These are phyloP conservation scores for Neospermospora avenae DNA, from an alignment of 2,329 filamentous ascomycete genomes.

Conservation along the genomic window DNA sequence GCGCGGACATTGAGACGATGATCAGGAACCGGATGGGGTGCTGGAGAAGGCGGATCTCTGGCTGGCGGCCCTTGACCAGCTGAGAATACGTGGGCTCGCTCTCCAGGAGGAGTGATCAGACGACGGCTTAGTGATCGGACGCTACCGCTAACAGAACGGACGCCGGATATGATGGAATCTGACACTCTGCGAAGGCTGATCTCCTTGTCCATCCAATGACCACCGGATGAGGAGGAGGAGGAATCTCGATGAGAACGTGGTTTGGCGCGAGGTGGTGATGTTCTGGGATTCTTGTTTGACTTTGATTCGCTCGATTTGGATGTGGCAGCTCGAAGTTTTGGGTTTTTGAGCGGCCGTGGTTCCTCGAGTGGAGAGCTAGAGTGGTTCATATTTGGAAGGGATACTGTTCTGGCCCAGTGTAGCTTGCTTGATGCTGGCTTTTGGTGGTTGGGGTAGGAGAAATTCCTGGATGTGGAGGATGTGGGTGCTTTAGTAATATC, in stretches of 20 bases:
- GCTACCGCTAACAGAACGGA: neutral
- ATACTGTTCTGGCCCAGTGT: neutral
- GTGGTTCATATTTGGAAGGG: neutral
- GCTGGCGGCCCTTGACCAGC: neutral
- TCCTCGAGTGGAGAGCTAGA: neutral
- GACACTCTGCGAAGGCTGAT: neutral
- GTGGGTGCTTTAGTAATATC: constrained; percentile 40
- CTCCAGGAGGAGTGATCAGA: neutral
- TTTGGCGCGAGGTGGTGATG: neutral
- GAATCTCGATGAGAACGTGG: neutral
- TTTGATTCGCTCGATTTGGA: neutral
- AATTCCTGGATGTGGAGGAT: neutral
- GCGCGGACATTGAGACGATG: neutral
- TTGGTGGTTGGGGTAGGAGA: neutral
- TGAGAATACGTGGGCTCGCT: neutral
- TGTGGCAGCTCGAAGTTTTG: neutral
- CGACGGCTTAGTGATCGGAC: neutral
- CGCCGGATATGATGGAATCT: neutral
- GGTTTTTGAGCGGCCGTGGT: neutral
- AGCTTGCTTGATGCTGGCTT: neutral
- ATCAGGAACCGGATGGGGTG: neutral
- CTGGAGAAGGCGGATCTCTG: neutral
- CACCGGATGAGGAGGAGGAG: neutral
- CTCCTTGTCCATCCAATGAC: neutral
- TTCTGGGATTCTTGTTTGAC: neutral